Base-by-base conservation (phyloP, 2,329 filamentous ascomycete genomes). In the Lizonia empirigonia region DNA sequence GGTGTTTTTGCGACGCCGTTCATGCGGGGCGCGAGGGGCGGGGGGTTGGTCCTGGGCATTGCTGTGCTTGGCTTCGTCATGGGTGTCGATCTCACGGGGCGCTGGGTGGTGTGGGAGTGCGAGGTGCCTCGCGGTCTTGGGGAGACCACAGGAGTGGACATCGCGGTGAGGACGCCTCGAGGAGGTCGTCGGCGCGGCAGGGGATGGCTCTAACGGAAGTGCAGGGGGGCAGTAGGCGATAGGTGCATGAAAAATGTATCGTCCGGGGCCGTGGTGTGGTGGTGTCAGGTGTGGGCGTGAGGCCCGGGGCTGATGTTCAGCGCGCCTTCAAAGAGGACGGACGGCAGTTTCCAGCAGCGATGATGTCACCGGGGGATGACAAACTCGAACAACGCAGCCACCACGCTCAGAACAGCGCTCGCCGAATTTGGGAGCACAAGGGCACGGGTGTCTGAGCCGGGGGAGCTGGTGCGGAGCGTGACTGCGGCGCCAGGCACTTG, bases 71-170 rank as follows among this genome's bases (percentile, higher is more conserved):
- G 60, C 48, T 66, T 60, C 37, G 70, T 62, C 55, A 63, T 69
- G 24, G 66, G 63, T 19, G 70, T 65, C 42, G 67, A 58, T 39
- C 68, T 61, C 39, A 66, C 56, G 29, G 56, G 53, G 5, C 67
- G 53, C 22, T 61, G 54, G 41, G 64, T 59, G 9, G 60, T 55
- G 40, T 64, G 56, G 39, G 69, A 67, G 7, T 62, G n/a, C n/a
- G n/a, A n/a, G n/a, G n/a, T 39, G 37, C 69, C 69, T 55, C 65
- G 60, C 27, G 62, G 65, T 55, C 69, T 48, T 29, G 67, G 63
- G 26, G 68, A 69, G n/a, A 71, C 41, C n/a, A 59, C 66, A 55
- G 69, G 69, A 27, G 67, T 70, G n/a, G 69, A 69, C 70, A 73
- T 73, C 24, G 54, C 57, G 41, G 36, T 32, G 52, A 42, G 37